These are phyloP conservation scores for Lactarius sanguifluus DNA, from an alignment of 768 basidiomycete species.

Conservation along the genomic window DNA sequence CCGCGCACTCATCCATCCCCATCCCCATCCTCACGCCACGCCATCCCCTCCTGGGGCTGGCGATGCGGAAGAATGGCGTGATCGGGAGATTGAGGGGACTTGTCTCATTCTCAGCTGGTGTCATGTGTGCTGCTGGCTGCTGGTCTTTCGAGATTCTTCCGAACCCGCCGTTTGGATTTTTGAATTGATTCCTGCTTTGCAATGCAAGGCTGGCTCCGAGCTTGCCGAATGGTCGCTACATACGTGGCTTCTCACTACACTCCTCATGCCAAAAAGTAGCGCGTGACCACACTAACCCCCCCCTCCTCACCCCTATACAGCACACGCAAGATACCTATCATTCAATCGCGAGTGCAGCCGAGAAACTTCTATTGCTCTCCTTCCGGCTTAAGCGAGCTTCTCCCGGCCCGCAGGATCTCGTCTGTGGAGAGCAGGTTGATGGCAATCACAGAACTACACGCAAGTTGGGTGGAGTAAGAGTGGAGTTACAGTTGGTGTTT, in stretches of 20 bases:
- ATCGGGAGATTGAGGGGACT: conserved; percentile 9
- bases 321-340: neutral
- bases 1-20: neutral
- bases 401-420: conserved; percentile 89
- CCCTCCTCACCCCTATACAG: neutral
- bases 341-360: conserved; percentile 1
- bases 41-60: conserved; percentile 6
- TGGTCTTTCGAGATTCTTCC: conserved; percentile 11
- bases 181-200: neutral
- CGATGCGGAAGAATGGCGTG: conserved; percentile 12
- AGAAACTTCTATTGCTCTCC: conserved; percentile 50
- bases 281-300: neutral
- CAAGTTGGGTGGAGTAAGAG: conserved; percentile 2
- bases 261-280: conserved; percentile 2
- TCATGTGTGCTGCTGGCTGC: conserved; percentile 14
- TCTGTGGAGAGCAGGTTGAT: conserved; percentile 94
- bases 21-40: neutral
- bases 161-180: conserved; percentile 1
- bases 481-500: conserved; percentile 23
- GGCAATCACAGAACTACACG: conserved; percentile 83
- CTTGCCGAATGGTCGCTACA: conserved; percentile 21
- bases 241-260: conserved; percentile 9
- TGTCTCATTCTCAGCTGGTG: neutral
- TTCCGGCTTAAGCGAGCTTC: conserved; percentile 83
- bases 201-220: conserved; percentile 1